Evolutionary conservation across 371 early-diverging fungal species (phyloP).

Genomic region (Capillidium rhysosporum): DNA sequence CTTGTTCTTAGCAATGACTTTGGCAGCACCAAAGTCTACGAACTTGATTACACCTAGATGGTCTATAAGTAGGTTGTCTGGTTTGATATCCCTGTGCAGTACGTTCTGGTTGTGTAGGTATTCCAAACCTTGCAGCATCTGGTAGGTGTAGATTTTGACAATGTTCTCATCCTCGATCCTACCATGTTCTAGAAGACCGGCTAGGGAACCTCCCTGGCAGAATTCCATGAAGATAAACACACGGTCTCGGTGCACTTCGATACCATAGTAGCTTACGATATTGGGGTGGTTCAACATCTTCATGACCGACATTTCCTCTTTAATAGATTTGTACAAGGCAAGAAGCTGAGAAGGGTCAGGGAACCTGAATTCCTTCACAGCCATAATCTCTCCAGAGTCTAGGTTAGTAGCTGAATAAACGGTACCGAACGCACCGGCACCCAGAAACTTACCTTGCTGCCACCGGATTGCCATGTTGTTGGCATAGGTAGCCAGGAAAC

Average conservation of each 20-base stretch:
- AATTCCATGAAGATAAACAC: conserved; percentile 90
- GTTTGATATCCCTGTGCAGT: conserved; percentile 85
- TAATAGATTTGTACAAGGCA: conserved; percentile 47
- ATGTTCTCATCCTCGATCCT: conserved; percentile 53
- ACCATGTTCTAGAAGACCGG: conserved; percentile 55
- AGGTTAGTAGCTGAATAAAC: conserved; percentile 69
- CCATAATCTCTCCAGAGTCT: conserved; percentile 74
- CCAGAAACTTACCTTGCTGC: conserved; percentile 72
- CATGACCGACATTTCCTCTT: conserved; percentile 82
- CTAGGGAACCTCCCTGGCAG: conserved; percentile 65
- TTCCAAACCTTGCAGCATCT: conserved; percentile 72
- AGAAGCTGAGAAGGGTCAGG: conserved; percentile 47
- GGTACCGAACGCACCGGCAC: conserved; percentile 75
- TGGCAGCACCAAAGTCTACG: conserved; percentile 82
- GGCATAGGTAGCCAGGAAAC: conserved; percentile 50
- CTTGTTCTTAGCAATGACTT: conserved; percentile 56
- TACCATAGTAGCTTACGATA: conserved; percentile 74
- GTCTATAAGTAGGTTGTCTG: conserved; percentile 66
- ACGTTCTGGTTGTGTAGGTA: conserved; percentile 74
- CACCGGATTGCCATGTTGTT: conserved; percentile 59
- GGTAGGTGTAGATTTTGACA: conserved; percentile 53
- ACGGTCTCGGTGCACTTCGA: conserved; percentile 80
- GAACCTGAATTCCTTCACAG: conserved; percentile 84
- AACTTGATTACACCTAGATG: conserved; percentile 57
- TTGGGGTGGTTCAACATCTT: conserved; percentile 74